Evolutionary conservation across 2,329 filamentous ascomycete genomes (phyloP), one percentile per base, ranked within the genome.

Genomic region (Davidsoniella australis): DNA sequence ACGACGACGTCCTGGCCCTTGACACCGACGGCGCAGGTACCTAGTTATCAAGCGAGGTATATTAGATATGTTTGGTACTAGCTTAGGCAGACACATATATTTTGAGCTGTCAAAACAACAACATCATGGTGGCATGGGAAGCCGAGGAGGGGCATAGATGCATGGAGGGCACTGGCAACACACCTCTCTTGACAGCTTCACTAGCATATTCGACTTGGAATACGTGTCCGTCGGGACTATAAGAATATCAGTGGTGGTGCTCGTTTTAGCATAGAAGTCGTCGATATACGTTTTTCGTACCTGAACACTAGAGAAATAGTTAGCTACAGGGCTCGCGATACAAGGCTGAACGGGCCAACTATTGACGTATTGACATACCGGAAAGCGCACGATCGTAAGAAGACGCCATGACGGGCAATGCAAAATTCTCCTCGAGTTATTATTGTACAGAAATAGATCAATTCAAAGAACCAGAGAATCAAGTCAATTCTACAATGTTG

Each of bases 191-290:
- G 58, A 98, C 91, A 58, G 91, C 91, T 71, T 98, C 91, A 58
- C 94, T 83, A 50, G 91, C 91, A 76, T 98, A 98, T 75, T 98
- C 91, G 62, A 98, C 91, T 69, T 98, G 91, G 71, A 98, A 98
- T 61, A 98, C 91, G 72, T 98, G 91, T 68, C 91, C 91, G 70
- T 98, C 91, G 62, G 91, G 91, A 77, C 89, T 96, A 62, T 17
- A 44, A 17, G 20, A 44, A n/a, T 38, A 63, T 81, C 66, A 79
- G 70, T 58, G 56, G 29, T 24, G 8, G 29, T 33, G 29, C 12
- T 33, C 29, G 2, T 33, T 9, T 33, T 2, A 33, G 12, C 29
- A 33, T 12, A 12, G 7, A 3, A 33, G 12, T 33, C 89, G 72
- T 98, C 91, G 68, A 91, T 91, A 70, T 98, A 91, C 61, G 91